Conservation (phyloP, 805 yeast species). For the Blastobotrys robertii region DNA sequence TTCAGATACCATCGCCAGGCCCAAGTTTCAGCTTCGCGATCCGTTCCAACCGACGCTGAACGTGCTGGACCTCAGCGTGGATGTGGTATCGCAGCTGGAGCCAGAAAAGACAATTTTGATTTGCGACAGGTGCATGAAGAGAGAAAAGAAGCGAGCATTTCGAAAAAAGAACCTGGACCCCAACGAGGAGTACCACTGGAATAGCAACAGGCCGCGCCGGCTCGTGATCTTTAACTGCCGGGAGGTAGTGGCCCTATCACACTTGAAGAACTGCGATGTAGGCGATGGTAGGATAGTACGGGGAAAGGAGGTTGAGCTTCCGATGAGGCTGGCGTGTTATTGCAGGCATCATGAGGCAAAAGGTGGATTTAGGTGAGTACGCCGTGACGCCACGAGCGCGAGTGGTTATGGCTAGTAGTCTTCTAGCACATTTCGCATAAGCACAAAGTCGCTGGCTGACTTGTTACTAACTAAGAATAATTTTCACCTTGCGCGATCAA, state of each 20-base stretch:
- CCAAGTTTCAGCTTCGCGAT: constrained; percentile 57
- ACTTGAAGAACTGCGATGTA: constrained; percentile 9
- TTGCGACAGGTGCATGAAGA: constrained; percentile 79
- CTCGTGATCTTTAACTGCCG: constrained; percentile 87
- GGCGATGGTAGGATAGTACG: constrained; percentile 12
- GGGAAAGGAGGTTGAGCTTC: constrained; percentile 36
- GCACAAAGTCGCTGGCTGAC: neutral
- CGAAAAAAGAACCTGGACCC: constrained; percentile 74
- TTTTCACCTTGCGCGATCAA: constrained; percentile 47
- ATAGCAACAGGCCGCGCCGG: constrained; percentile 60
- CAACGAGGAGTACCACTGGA: constrained; percentile 70
- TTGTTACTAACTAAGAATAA: constrained; percentile 10
- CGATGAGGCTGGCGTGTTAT: constrained; percentile 80
- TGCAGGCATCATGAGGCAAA: constrained; percentile 88
- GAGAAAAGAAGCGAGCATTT: constrained; percentile 90
- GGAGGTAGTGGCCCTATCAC: constrained; percentile 59
- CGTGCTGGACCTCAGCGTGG: constrained; percentile 52
- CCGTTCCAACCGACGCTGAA: constrained; percentile 20
- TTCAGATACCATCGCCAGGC: constrained; percentile 76
- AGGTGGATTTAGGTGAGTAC: constrained; percentile 51
- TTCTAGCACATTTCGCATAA: too few relatives aligned
- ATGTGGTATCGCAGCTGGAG: constrained; percentile 49
- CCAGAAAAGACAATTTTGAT: constrained; percentile 49
- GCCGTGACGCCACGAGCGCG: neutral
- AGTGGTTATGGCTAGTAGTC: neutral